Evolutionary conservation across 306 rosid species (phyloP), one percentile per base, ranked within the genome.

Genomic region (Canavalia ensiformis): DNA sequence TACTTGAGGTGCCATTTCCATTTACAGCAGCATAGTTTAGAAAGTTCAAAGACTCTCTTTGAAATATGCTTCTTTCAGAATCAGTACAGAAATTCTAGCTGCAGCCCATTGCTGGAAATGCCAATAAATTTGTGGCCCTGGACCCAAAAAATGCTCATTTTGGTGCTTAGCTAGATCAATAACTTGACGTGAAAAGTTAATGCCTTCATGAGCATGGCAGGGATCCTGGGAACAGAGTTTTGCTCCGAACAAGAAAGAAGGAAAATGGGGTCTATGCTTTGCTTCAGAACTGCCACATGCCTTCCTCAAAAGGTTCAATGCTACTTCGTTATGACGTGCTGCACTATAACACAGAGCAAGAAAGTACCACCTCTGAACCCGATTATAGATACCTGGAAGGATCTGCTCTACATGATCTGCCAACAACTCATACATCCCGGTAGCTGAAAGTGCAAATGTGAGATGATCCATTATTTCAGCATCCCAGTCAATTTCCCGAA

Each of bases 261-360:
- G 91, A 68, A 90, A 83, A 57, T 87, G 91, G 8, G 87, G 85
- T 74, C 41, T 77, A 72, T 84, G 81, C 68, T 86, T 86, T 77
- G 85, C 86, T 81, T 90, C 95, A 2, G 92, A 94, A 84, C 77
- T 76, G 74, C 98, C 90, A 10, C 90, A 85, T 47, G 86, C 94
- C 77, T 92, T 94, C 79, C 56, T 86, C 80, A 94, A 82, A 82
- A 94, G 91, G 87, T 85, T 89, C 85, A 90, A 47, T 50, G 98
- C 95, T 31, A 70, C 78, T 83, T 90, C 92, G 25, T 88, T 79
- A 30, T 86, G 87, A 51, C 94, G 94, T 60, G 89, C 89, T 1
- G 95, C 95, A 85, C 87, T 87, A 82, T 86, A 94, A 82, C 95
- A 94, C 39, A 94, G 92, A 81, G 98, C 94, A 70, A 94, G 98